Conservation (phyloP, 345 rosid species). For the Conringia planisiliqua region DNA sequence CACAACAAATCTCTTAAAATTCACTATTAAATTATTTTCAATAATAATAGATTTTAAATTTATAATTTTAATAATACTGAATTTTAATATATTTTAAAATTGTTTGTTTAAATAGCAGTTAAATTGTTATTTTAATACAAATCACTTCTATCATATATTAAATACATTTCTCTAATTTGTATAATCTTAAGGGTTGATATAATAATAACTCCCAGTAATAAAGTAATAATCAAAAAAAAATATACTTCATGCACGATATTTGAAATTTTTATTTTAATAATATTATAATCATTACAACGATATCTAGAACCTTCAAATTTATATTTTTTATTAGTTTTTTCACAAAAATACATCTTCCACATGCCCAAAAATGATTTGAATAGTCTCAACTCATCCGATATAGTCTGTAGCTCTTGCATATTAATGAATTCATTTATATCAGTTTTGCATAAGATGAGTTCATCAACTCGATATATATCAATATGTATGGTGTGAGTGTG, state of each 20-base stretch:
- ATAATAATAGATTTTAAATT: too few species aligned
- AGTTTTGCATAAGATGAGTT: background rate
- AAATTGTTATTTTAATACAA: too few species aligned
- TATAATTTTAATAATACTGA: too few species aligned
- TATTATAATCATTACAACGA: background rate
- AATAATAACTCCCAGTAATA: too few species aligned
- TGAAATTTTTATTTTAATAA: background rate
- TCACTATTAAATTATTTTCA: too few species aligned
- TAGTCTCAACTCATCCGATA: background rate
- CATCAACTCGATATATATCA: background rate
- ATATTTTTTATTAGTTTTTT: background rate
- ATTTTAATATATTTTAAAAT: too few species aligned
- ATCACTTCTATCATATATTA: too few species aligned
- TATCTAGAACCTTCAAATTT: background rate
- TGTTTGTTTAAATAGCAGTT: too few species aligned
- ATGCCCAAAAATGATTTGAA: background rate
- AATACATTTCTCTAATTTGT: too few species aligned
- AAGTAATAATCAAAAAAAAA: background rate
- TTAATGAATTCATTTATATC: background rate
- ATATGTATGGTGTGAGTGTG: background rate
- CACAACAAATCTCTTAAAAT: too few species aligned
- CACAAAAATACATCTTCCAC: background rate
- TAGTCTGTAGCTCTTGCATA: background rate
- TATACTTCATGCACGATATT: background rate
- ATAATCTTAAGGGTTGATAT: too few species aligned